Evolutionary conservation across 768 basidiomycete genomes (phyloP).

Genomic region (Rhizopogon sp.): DNA sequence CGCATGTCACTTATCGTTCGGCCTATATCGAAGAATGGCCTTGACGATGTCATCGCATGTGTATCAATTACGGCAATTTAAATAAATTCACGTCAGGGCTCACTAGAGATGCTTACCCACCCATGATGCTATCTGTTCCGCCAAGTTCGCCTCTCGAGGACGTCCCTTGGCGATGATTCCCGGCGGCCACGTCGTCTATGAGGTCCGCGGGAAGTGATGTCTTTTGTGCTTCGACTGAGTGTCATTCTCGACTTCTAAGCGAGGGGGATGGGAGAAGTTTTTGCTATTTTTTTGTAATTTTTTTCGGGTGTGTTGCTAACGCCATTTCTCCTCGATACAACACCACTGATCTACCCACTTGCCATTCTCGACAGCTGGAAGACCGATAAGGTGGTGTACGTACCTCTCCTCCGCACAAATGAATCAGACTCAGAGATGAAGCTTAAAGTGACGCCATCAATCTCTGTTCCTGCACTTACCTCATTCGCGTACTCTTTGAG

Average conservation of each 20-base stretch:
- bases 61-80: constrained; percentile 10
- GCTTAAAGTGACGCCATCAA: neutral
- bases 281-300: neutral
- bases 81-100: constrained; percentile 14
- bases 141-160: constrained; percentile 14
- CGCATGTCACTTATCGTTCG: constrained; percentile 56
- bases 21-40: constrained; percentile 15
- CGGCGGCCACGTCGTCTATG: neutral
- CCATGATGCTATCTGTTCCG: neutral
- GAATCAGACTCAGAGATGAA: neutral
- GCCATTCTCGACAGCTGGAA: neutral
- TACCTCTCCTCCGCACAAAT: neutral
- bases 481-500: neutral
- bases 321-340: neutral
- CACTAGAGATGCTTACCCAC: constrained; percentile 4
- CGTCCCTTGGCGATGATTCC: constrained; percentile 1
- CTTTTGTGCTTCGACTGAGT: neutral
- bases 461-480: constrained; percentile 1
- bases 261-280: neutral
- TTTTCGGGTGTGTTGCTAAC: neutral
- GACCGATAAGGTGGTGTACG: neutral
- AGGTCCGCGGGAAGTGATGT: neutral
- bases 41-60: constrained; percentile 1
- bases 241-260: constrained; percentile 4
- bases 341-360: neutral